phyloP scores from a whole-genome alignment of 2,329 filamentous ascomycete genomes.

The Phaeosphaeria sp. region DNA sequence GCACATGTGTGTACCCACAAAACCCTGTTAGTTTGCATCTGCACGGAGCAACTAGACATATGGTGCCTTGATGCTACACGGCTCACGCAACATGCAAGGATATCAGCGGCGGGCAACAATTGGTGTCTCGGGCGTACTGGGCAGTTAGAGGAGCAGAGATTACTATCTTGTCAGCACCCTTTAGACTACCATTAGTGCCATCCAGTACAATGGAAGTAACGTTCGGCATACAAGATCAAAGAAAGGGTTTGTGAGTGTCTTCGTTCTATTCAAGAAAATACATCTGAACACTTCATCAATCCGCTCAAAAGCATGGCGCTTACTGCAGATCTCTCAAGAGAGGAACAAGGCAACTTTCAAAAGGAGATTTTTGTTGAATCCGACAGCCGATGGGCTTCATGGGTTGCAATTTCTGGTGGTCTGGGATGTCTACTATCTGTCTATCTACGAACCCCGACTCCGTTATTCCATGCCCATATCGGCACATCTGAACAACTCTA shows the following conservation, averaged over 20 bases:
- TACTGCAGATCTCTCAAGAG: background rate
- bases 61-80: background rate
- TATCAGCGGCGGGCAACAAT: background rate
- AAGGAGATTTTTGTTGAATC: background rate
- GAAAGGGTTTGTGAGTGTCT: background rate
- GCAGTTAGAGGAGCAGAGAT: background rate
- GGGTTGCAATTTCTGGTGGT: background rate
- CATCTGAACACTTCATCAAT: background rate
- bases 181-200: background rate
- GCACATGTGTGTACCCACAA: background rate
- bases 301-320: background rate
- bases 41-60: background rate
- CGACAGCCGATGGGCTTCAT: background rate
- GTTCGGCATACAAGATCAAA: background rate
- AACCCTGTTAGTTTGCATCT: background rate
- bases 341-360: background rate
- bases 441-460: background rate
- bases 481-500: background rate
- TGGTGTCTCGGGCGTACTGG: background rate
- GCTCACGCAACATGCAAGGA: background rate
- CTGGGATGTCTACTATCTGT: background rate
- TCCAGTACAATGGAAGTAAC: background rate
- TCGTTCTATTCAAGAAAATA: background rate
- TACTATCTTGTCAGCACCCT: background rate
- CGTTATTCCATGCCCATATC: background rate